Evolutionary conservation across 371 early-diverging fungal species (phyloP), one percentile per base, ranked within the genome.

Genomic region (Quaeritorhiza haematococci): DNA sequence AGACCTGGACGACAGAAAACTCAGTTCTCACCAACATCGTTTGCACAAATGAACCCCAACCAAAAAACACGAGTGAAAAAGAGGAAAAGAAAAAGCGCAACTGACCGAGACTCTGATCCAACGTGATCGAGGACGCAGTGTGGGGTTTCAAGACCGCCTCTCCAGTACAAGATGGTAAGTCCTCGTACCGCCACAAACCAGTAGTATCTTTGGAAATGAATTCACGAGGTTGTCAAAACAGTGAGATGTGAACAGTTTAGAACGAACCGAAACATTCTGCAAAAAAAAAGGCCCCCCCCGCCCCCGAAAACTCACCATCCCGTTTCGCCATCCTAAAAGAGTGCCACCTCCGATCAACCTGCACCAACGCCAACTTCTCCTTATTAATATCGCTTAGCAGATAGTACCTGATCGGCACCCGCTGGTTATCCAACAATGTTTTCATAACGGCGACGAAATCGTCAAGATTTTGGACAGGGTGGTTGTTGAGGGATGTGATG

Each of bases 301-400:
- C n/a, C n/a, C n/a, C 42, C 3, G 7, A 32, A 27, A 2, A 28
- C 56, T 21, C 5, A 68, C 61, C 71, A 58, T 72, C 53, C 17
- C 75, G 35, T 3, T 23, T 48, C 10, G 69, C 72, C 29, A 69
- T 23, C 7, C 58, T 33, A 41, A 68, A 59, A 13, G 61, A 32
- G 46, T 66, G 67, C 71, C 71, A 70, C 7, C 64, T 28, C 28
- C 71, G 57, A 53, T 70, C 71, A 19, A 67, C 60, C 28, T 54
- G 55, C 24, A 67, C 53, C 15, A 71, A 55, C 27, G 54, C 30
- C 64, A 29, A 23, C 57, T 63, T 53, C 33, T 64, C 56, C 50
- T 64, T 67, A 46, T 72, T 71, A 29, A 67, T 72, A 41, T 75
- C 67, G 10, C 64, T 52, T 17, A 75, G 55, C 21, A 56, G 58